Conservation (phyloP, 1,139 yeast genomes). For the Kluyveromyces marxianus region DNA sequence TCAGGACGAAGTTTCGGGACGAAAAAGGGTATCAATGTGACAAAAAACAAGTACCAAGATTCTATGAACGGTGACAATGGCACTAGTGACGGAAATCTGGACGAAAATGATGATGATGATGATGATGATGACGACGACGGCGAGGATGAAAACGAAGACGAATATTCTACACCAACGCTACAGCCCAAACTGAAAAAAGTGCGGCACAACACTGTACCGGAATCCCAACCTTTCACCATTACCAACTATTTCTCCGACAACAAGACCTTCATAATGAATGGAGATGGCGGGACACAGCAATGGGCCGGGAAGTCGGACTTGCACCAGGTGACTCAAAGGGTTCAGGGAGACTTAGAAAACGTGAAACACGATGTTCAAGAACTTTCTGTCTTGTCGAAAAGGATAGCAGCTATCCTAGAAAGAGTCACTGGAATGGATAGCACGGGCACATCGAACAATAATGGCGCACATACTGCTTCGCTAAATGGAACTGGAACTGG, state of each 20-base stretch:
- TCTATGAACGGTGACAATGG: too few relatives aligned
- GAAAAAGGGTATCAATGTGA: too few relatives aligned
- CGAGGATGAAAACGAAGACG: too few relatives aligned
- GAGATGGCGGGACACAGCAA: constrained; percentile 4
- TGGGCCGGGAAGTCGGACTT: background rate
- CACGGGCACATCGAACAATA: background rate
- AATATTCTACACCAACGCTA: background rate
- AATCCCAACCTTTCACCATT: constrained; percentile 3
- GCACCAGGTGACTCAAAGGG: background rate
- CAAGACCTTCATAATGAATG: constrained; percentile 4
- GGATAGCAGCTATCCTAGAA: background rate
- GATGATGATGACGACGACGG: background rate
- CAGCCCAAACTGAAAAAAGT: constrained; percentile 1
- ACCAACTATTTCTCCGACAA: constrained; percentile 5
- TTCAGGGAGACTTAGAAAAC: background rate
- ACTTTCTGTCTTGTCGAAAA: constrained; percentile 1
- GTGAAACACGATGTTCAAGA: constrained; percentile 4
- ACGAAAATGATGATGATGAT: too few relatives aligned
- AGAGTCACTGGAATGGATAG: background rate
- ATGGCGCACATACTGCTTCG: background rate
- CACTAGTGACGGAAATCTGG: too few relatives aligned
- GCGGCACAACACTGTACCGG: background rate
- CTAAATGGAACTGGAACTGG: too few relatives aligned
- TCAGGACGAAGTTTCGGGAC: too few relatives aligned
- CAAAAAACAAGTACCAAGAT: too few relatives aligned